A percentile compares a stretch with the other conserved stretches of the same genome.
These are phyloP conservation scores for Hypoxylon sp. DNA, from an alignment of 2,329 filamentous ascomycete species.

Conservation along the genomic window DNA sequence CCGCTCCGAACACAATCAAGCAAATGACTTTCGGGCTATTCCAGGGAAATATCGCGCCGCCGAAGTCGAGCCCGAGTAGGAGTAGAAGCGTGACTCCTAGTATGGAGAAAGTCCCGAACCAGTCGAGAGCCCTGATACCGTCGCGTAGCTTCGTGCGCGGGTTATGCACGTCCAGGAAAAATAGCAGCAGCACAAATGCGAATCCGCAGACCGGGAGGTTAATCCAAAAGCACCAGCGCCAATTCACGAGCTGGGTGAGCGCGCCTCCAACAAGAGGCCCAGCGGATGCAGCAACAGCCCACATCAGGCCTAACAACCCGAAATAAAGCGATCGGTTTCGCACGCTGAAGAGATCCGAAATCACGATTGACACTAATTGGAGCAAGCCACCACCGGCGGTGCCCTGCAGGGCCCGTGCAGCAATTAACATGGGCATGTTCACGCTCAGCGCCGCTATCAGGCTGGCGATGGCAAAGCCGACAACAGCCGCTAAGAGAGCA, in stretches of 20 bases:
- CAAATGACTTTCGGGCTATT: conserved; percentile 55
- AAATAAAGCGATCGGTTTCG: conserved; percentile 45
- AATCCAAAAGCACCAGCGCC: conserved; percentile 51
- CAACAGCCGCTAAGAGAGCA: conserved; percentile 54
- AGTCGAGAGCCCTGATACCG: conserved; percentile 67
- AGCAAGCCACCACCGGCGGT: conserved; percentile 57
- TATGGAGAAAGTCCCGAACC: conserved; percentile 57
- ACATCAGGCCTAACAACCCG: conserved; percentile 62
- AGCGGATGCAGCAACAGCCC: conserved; percentile 59
- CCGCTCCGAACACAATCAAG: conserved; percentile 56
- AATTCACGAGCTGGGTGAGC: conserved; percentile 42
- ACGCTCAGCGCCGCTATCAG: conserved; percentile 55
- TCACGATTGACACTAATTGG: conserved; percentile 57
- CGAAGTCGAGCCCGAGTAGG: conserved; percentile 60
- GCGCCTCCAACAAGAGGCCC: conserved; percentile 49
- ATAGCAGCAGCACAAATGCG: conserved; percentile 41
- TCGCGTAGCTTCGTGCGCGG: conserved; percentile 59
- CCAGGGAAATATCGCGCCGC: conserved; percentile 59
- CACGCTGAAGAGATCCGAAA: conserved; percentile 58
- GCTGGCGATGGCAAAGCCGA: conserved; percentile 57
- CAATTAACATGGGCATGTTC: conserved; percentile 58
- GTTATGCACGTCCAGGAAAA: conserved; percentile 57
- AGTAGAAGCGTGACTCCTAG: conserved; percentile 57
- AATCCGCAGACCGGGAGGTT: conserved; percentile 46
- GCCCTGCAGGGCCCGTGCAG: conserved; percentile 54